A percentile compares a stretch with the other conserved stretches of the same genome.
These are phyloP conservation scores for Vishniacozyma victoriae DNA, from an alignment of 768 basidiomycete genomes.

Conservation along the genomic window DNA sequence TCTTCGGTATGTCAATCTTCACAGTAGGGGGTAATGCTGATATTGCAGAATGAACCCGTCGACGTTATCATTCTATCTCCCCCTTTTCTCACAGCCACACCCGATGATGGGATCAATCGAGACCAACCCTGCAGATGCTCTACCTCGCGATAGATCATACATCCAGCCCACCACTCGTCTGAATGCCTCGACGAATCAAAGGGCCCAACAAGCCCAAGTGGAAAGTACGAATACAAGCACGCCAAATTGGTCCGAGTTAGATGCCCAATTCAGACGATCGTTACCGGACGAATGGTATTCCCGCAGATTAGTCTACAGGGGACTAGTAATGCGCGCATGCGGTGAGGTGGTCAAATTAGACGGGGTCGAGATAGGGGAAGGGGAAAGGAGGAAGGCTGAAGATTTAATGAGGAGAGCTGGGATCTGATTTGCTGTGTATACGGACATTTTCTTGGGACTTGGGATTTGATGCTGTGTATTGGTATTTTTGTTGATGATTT, in stretches of 20 bases:
- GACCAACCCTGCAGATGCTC: constrained; percentile 1
- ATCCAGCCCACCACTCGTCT: constrained; percentile 64
- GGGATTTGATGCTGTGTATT: too few relatives aligned
- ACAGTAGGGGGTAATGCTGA: background rate
- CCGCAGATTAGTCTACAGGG: constrained; percentile 81
- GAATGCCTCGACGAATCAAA: too few relatives aligned
- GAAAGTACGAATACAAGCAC: background rate
- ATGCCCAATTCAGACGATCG: constrained; percentile 77
- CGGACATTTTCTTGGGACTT: too few relatives aligned
- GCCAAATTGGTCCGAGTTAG: constrained; percentile 67
- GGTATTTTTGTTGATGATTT: too few relatives aligned
- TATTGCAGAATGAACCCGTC: constrained; percentile 80
- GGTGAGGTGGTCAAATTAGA: constrained; percentile 66
- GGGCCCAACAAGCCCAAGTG: constrained; percentile 20
- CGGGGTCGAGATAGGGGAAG: constrained; percentile 72
- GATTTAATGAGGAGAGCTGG: constrained; percentile 49
- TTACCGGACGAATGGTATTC: constrained; percentile 84
- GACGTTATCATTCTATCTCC: constrained; percentile 92
- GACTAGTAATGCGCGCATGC: constrained; percentile 75
- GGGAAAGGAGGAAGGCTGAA: constrained; percentile 78
- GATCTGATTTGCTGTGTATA: too few relatives aligned
- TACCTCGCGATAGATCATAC: constrained; percentile 5
- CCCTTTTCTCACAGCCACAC: constrained; percentile 53
- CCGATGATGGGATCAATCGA: constrained; percentile 1
- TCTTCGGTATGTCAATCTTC: constrained; percentile 60